Percentiles rank a stretch among this genome's conserved stretches.
These are phyloP conservation scores for Neoascochyta sp. DNA, from an alignment of 2,329 filamentous ascomycete species.

Conservation along the genomic window DNA sequence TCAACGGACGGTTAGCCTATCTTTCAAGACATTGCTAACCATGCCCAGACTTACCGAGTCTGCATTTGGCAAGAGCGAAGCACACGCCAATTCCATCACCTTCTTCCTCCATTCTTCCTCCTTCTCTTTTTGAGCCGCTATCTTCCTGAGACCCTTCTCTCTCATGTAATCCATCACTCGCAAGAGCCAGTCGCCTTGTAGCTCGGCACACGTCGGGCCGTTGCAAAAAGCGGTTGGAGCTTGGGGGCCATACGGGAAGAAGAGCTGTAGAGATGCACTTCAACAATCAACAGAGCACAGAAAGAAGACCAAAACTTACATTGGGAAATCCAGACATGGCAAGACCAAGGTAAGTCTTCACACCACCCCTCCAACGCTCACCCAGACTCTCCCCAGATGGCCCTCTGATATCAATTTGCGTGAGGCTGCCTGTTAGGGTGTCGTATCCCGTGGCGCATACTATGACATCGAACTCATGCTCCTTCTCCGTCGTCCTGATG, in stretches of 20 bases:
- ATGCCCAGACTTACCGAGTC: constrained; percentile 29
- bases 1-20: neutral
- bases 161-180: constrained; percentile 51
- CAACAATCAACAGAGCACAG: too few species aligned
- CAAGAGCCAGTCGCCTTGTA: constrained; percentile 57
- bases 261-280: constrained; percentile 19
- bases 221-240: constrained; percentile 56
- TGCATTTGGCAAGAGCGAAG: constrained; percentile 49
- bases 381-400: constrained; percentile 19
- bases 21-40: neutral
- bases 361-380: constrained; percentile 15
- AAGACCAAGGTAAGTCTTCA: constrained; percentile 40
- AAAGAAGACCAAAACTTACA: too few species aligned
- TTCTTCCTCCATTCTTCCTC: constrained; percentile 50
- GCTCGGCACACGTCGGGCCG: constrained; percentile 53
- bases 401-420: constrained; percentile 36
- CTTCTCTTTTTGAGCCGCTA: constrained; percentile 49
- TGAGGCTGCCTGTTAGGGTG: constrained; percentile 36
- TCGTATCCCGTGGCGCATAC: constrained; percentile 47
- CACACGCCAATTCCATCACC: constrained; percentile 48
- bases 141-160: constrained; percentile 46
- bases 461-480: constrained; percentile 53
- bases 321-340: constrained; percentile 43
- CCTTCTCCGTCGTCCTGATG: constrained; percentile 45
- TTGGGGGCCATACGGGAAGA: constrained; percentile 52